Conservation (phyloP, 306 rosid genomes). For the Malus orientalis region DNA sequence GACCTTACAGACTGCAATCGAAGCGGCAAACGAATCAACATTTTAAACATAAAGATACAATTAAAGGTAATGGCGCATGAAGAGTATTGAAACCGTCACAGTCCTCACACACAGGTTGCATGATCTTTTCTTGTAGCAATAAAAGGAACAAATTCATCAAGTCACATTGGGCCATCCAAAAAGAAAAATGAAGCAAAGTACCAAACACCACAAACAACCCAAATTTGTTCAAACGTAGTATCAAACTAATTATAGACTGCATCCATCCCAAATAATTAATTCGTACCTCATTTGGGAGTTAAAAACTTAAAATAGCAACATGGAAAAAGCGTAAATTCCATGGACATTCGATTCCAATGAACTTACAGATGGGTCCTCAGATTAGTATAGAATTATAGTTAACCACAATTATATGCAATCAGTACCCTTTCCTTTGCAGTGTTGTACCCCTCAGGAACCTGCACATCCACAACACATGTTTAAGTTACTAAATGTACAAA, state of each 20-base stretch:
- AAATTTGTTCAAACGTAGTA: neutral
- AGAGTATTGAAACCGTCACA: neutral
- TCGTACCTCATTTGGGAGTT: neutral
- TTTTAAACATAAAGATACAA: no score
- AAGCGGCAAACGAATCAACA: neutral
- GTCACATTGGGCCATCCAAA: neutral
- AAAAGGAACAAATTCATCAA: neutral
- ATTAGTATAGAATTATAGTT: neutral
- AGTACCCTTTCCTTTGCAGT: constrained; percentile 28
- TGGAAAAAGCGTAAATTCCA: neutral
- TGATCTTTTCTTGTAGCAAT: no score
- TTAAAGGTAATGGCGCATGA: neutral
- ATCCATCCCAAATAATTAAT: no score
- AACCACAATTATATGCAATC: neutral
- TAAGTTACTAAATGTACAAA: no score
- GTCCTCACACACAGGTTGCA: neutral
- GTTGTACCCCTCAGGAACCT: constrained; percentile 35
- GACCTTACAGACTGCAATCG: neutral
- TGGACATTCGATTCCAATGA: neutral
- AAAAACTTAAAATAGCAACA: no score
- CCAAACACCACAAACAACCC: neutral
- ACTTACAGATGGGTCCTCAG: no score
- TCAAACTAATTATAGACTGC: no score
- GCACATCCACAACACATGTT: constrained; percentile 8
- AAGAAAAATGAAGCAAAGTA: neutral